Evolutionary conservation across 192 early-diverging fungal genomes (phyloP).

Genomic region (Phlyctochytrium bullatum): DNA sequence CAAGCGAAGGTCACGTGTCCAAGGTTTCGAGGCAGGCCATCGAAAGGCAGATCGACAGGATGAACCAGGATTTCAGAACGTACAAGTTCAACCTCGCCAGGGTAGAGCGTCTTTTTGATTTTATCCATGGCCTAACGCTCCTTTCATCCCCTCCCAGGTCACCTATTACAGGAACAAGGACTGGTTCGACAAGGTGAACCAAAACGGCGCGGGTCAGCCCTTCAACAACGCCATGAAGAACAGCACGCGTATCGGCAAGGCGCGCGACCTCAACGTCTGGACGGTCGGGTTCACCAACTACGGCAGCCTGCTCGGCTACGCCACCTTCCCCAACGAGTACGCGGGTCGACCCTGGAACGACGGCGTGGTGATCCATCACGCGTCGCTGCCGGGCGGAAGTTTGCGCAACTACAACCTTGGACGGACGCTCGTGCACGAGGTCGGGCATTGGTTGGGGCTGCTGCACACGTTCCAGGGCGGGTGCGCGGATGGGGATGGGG

Average conservation of each 20-base stretch:
- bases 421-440: conserved; percentile 12
- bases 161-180: not conserved
- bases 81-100: not conserved
- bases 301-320: conserved; percentile 12
- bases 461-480: not conserved
- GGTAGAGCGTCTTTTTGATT: not conserved
- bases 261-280: not conserved
- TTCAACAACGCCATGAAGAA: not conserved
- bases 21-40: not conserved
- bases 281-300: not conserved
- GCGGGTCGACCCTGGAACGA: conserved; percentile 3
- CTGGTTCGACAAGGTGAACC: not conserved
- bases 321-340: conserved; percentile 25
- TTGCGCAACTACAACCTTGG: conserved; percentile 20
- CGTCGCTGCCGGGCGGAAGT: conserved; percentile 17
- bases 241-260: not conserved
- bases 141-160: no score
- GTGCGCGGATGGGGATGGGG: not conserved
- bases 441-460: conserved; percentile 27
- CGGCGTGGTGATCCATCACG: conserved; percentile 27
- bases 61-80: not conserved
- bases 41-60: not conserved
- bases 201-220: not conserved
- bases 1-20: not conserved
- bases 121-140: no score